These are phyloP conservation scores for Trichoderma polysporum DNA, from an alignment of 2,329 filamentous ascomycete species.

Conservation along the genomic window DNA sequence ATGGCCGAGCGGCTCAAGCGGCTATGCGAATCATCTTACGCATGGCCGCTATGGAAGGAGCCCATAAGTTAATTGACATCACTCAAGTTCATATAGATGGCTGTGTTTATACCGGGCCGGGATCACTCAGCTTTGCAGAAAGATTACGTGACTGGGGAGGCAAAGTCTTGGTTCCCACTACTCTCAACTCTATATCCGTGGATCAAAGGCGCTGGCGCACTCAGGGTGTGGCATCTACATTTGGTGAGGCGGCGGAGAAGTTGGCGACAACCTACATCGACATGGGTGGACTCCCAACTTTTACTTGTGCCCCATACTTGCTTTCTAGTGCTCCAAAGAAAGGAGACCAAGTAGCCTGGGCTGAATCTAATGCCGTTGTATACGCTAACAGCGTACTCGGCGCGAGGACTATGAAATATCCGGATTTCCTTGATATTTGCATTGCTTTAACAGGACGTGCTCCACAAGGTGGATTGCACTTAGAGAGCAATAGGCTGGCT, in stretches of 20 bases:
- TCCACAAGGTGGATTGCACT: constrained; percentile 48
- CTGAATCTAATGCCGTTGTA: constrained; percentile 47
- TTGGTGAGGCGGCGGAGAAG: constrained; percentile 33
- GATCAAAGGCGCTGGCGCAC: constrained; percentile 42
- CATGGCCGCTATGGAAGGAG: constrained; percentile 38
- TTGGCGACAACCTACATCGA: constrained; percentile 39
- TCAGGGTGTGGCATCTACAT: constrained; percentile 34
- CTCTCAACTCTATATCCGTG: constrained; percentile 45
- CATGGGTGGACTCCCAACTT: constrained; percentile 43
- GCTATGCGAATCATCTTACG: constrained; percentile 41
- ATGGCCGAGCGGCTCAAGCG: constrained; percentile 35
- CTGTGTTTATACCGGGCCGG: constrained; percentile 44
- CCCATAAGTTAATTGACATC: constrained; percentile 36
- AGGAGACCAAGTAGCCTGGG: constrained; percentile 45
- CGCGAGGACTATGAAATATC: constrained; percentile 45
- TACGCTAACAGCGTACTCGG: constrained; percentile 48
- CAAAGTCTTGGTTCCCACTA: constrained; percentile 39
- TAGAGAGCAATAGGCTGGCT: constrained; percentile 41
- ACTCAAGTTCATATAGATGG: constrained; percentile 44
- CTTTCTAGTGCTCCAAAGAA: constrained; percentile 31
- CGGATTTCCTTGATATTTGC: constrained; percentile 44
- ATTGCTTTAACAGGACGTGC: constrained; percentile 47
- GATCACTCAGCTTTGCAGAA: constrained; percentile 38
- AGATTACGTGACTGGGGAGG: constrained; percentile 36
- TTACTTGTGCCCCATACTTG: constrained; percentile 46